Evolutionary conservation across 2,329 filamentous ascomycete species (phyloP).

Genomic region (Shiraia sp.): DNA sequence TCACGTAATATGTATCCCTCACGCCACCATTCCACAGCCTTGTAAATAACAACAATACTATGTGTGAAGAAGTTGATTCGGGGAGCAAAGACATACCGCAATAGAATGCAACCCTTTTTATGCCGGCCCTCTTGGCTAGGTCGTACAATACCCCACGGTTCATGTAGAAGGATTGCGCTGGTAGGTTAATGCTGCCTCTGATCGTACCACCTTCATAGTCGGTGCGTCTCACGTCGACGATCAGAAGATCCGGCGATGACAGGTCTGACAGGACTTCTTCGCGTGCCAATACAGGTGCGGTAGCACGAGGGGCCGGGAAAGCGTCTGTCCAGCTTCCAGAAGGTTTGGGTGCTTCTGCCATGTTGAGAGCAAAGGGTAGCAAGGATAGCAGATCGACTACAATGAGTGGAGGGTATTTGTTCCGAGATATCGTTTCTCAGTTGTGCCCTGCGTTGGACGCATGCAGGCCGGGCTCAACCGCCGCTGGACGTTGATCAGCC

Average conservation of each 20-base stretch:
- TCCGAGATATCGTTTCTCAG: not conserved
- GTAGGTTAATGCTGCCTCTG: slow-evolving; percentile 51
- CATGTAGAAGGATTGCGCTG: slow-evolving; percentile 53
- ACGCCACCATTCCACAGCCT: too few species aligned
- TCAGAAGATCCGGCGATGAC: slow-evolving; percentile 45
- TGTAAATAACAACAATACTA: too few species aligned
- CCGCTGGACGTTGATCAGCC: slow-evolving; percentile 21
- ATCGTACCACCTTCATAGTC: slow-evolving; percentile 53
- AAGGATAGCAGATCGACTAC: not conserved
- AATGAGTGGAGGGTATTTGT: not conserved
- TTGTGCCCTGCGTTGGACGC: not conserved
- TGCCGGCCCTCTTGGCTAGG: slow-evolving; percentile 49
- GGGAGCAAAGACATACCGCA: slow-evolving; percentile 41
- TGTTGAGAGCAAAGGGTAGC: slow-evolving; percentile 6
- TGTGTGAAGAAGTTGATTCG: too few species aligned
- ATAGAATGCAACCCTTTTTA: slow-evolving; percentile 53
- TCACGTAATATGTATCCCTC: slow-evolving; percentile 12
- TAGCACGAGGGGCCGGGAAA: slow-evolving; percentile 46
- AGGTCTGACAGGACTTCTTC: slow-evolving; percentile 40
- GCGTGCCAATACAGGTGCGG: slow-evolving; percentile 45
- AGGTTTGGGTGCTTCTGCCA: slow-evolving; percentile 22
- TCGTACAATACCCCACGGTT: slow-evolving; percentile 51
- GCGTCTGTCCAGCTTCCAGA: slow-evolving; percentile 45
- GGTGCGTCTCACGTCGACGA: slow-evolving; percentile 52
- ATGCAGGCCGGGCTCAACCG: slow-evolving; percentile 10